These are phyloP conservation scores for Neofusicoccum umdonicola DNA, from an alignment of 2,329 filamentous ascomycete genomes.

Conservation along the genomic window DNA sequence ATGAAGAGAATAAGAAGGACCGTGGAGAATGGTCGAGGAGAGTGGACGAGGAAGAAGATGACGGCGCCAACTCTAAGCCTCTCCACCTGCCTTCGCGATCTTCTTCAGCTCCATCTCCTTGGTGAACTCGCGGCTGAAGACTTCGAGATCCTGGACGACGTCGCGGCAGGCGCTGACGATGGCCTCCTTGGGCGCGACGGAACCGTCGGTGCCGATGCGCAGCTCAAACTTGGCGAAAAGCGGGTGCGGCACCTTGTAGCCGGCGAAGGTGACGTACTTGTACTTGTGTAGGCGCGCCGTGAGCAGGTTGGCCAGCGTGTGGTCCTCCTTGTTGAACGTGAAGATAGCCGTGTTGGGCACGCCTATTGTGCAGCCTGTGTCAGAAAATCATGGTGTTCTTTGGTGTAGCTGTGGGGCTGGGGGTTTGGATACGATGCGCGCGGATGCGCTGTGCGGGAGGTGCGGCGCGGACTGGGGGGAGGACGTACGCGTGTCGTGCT, in stretches of 20 bases:
- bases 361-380: slow-evolving; percentile 50
- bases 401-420: not conserved
- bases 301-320: slow-evolving; percentile 89
- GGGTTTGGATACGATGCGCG: not conserved
- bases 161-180: slow-evolving; percentile 77
- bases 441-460: not conserved
- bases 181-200: slow-evolving; percentile 83
- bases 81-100: slow-evolving; percentile 55
- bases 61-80: not conserved
- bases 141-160: slow-evolving; percentile 76
- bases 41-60: too few species aligned
- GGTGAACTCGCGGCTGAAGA: slow-evolving; percentile 82
- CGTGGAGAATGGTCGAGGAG: too few species aligned
- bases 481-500: slow-evolving; percentile 78
- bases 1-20: too few species aligned
- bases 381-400: not conserved
- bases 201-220: slow-evolving; percentile 88
- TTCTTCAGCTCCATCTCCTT: slow-evolving; percentile 88
- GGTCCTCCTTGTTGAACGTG: slow-evolving; percentile 93
- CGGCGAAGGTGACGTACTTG: slow-evolving; percentile 81
- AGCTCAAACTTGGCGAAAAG: slow-evolving; percentile 59
- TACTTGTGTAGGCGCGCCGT: slow-evolving; percentile 81
- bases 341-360: slow-evolving; percentile 96
- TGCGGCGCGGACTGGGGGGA: not conserved
- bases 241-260: slow-evolving; percentile 68